These are phyloP conservation scores for Saccharomycopsis fibuligera DNA, from an alignment of 805 yeast species.

Conservation along the genomic window DNA sequence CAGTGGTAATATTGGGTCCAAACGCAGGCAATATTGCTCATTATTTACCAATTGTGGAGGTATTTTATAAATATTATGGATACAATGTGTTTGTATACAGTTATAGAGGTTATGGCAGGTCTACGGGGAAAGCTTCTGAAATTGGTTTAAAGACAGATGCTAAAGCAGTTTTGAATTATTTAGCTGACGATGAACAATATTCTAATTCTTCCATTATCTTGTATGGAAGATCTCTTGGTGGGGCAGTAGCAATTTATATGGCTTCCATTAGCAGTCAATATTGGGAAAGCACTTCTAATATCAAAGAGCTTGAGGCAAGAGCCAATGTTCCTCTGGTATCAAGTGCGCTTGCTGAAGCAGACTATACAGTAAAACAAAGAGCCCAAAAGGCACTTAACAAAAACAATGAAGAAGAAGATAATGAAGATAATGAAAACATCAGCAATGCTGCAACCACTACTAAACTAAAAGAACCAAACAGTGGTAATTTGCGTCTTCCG, in stretches of 20 bases:
- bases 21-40: constrained; percentile 97
- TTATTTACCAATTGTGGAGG: constrained; percentile 70
- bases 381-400: background rate
- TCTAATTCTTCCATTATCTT: constrained; percentile 50
- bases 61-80: constrained; percentile 55
- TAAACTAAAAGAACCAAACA: background rate
- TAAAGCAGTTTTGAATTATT: constrained; percentile 55
- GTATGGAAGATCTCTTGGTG: constrained; percentile 90
- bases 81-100: constrained; percentile 81
- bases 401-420: background rate
- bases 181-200: constrained; percentile 49
- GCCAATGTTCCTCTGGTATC: background rate
- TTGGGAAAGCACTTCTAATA: background rate
- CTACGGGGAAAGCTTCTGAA: constrained; percentile 74
- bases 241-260: constrained; percentile 85
- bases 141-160: constrained; percentile 78
- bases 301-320: background rate
- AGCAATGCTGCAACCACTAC: background rate
- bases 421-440: background rate
- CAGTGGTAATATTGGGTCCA: constrained; percentile 76
- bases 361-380: background rate
- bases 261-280: constrained; percentile 47
- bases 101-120: constrained; percentile 85
- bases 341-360: background rate
- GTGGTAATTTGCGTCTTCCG: background rate